Base-by-base conservation (phyloP, 768 basidiomycete genomes). In the Paxillus ammoniavirescens region DNA sequence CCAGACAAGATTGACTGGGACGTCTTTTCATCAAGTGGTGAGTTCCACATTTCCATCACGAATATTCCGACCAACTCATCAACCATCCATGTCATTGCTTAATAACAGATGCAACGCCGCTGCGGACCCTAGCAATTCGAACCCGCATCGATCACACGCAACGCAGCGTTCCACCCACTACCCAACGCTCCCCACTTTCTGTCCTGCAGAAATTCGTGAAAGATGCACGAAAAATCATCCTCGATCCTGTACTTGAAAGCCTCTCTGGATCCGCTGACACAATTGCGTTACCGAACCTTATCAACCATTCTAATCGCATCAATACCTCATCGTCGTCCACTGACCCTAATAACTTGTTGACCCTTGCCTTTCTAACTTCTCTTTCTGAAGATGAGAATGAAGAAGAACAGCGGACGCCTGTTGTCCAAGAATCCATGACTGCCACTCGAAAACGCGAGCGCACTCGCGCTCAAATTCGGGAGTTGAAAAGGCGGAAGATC, bases 1-100 rank as follows among this genome's bases (percentile, higher is more conserved):
- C 81, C 82, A 4, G 65, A 76, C 52, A 74, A 75, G 31, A 72
- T 90, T 43, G 74, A 89, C 57, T 91, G 89, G 89, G 66, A 76
- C 10, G 61, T 79, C 1, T 89, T 83, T 63, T 72, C 76, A 9
- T 72, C 74, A 6, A 73, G 74, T 60, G 87, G 88, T 89, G 63
- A 47, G 74, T 65, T 36, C 51, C 23, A 18, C 42, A 37, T 1
- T 30, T 15, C 35, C 37, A 33, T 40, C 45, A 45, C 23, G 35
- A 44, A 42, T 40, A 40, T 28, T 28, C 21, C 43, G 44, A 14
- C 18, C 31, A 13, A 44, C 42, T 46, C 43, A 30, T 47, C 40
- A 15, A 60, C 14, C 48, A 15, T 54, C 48, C 12, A 31, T 37
- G 35, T 21, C 21, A 31, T 42, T 43, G 26, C 43, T 42, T 44